These are phyloP conservation scores for Phytophthora pistaciae DNA, from an alignment of 352 stramenopile genomes.

Conservation along the genomic window DNA sequence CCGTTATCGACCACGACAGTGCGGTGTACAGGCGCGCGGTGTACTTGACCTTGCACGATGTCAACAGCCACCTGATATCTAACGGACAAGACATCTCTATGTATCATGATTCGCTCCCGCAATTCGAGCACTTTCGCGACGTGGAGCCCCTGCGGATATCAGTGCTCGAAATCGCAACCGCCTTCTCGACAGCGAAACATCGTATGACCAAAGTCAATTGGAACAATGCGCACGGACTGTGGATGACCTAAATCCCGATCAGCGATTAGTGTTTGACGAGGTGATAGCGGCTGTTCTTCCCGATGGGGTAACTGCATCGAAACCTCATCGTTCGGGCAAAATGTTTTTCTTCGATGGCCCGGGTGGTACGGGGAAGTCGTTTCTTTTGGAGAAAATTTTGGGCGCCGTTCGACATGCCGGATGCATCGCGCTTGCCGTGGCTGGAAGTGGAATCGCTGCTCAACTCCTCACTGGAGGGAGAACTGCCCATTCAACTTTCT, in stretches of 20 bases:
- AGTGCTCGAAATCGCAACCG: not conserved
- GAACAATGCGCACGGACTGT: not conserved
- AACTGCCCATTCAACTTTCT: slow-evolving; percentile 3
- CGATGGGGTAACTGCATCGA: not conserved
- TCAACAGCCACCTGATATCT: not conserved
- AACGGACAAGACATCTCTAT: not conserved
- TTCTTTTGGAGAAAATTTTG: not conserved
- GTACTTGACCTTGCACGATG: not conserved
- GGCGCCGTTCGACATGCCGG: not conserved
- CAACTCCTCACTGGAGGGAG: not conserved
- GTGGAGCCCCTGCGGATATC: not conserved
- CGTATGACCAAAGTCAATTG: not conserved
- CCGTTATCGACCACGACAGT: not conserved
- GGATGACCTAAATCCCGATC: not conserved
- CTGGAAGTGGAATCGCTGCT: slow-evolving; percentile 1
- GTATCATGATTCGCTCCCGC: not conserved
- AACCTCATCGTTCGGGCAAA: not conserved
- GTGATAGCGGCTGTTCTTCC: not conserved
- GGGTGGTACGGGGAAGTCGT: not conserved
- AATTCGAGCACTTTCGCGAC: not conserved
- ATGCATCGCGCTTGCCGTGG: not conserved
- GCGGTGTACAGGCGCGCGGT: not conserved
- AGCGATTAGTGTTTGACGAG: not conserved
- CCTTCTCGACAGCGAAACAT: not conserved
- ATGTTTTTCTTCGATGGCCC: not conserved